phyloP scores from a whole-genome alignment of 345 rosid species.

The Syzygium aqueum region DNA sequence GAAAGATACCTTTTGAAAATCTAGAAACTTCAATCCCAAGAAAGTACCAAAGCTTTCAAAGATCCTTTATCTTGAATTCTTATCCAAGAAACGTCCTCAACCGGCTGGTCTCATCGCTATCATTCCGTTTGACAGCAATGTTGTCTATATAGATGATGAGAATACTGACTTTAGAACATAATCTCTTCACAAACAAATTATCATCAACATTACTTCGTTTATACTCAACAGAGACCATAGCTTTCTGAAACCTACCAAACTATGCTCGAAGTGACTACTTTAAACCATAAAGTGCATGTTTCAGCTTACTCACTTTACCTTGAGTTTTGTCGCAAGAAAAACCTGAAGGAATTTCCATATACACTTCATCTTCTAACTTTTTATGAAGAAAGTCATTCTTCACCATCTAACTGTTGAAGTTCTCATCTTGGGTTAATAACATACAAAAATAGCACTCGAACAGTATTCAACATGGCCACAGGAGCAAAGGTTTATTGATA shows the following conservation, averaged over 20 bases:
- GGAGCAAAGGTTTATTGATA: background rate
- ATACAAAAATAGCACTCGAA: background rate
- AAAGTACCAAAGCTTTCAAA: background rate
- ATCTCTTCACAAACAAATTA: background rate
- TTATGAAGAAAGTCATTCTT: background rate
- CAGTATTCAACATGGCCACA: background rate
- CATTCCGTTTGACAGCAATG: background rate
- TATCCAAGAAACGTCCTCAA: background rate
- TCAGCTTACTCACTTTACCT: background rate
- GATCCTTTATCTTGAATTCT: background rate
- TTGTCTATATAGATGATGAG: background rate
- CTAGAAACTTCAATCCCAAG: background rate
- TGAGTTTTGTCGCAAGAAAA: background rate
- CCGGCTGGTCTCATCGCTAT: background rate
- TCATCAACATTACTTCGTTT: background rate
- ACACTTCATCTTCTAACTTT: background rate
- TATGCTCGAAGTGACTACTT: background rate
- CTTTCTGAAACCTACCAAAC: background rate
- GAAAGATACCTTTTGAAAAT: background rate
- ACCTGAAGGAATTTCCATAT: background rate
- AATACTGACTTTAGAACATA: background rate
- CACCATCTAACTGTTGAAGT: background rate
- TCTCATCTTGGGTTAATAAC: background rate
- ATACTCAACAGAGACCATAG: background rate
- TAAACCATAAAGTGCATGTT: background rate